phyloP scores from a whole-genome alignment of 176 grass and related monocot genomes.

The Rhynchospora pubera region DNA sequence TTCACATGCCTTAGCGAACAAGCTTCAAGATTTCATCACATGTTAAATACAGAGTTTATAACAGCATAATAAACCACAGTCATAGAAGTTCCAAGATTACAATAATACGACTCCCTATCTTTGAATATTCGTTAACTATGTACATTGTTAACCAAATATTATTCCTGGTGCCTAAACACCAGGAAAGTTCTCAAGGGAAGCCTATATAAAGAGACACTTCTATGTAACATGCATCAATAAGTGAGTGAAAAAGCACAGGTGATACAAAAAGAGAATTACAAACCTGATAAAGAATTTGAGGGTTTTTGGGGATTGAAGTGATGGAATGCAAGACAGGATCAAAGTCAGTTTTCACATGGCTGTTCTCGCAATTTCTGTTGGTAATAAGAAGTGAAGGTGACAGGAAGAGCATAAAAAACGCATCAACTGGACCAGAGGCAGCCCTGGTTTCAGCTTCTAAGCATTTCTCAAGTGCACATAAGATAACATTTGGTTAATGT shows the following conservation, averaged over 20 bases:
- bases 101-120: neutral
- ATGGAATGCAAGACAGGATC: neutral
- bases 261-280: neutral
- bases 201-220: neutral
- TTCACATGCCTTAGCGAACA: neutral
- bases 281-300: neutral
- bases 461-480: conserved; percentile 23
- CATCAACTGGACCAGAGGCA: conserved; percentile 1
- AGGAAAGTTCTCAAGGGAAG: neutral
- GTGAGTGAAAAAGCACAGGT: neutral
- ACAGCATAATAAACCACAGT: neutral
- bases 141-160: neutral
- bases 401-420: neutral
- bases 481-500: conserved; percentile 9
- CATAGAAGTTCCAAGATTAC: too few relatives aligned
- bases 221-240: neutral
- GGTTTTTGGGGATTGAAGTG: neutral
- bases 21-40: neutral
- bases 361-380: neutral
- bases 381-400: neutral
- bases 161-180: neutral
- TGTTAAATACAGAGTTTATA: neutral
- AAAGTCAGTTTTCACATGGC: neutral
- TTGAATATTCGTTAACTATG: neutral
- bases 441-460: neutral